Evolutionary conservation across 2,329 filamentous ascomycete genomes (phyloP), one percentile per base, ranked within the genome.

Genomic region (Fusarium sp.): DNA sequence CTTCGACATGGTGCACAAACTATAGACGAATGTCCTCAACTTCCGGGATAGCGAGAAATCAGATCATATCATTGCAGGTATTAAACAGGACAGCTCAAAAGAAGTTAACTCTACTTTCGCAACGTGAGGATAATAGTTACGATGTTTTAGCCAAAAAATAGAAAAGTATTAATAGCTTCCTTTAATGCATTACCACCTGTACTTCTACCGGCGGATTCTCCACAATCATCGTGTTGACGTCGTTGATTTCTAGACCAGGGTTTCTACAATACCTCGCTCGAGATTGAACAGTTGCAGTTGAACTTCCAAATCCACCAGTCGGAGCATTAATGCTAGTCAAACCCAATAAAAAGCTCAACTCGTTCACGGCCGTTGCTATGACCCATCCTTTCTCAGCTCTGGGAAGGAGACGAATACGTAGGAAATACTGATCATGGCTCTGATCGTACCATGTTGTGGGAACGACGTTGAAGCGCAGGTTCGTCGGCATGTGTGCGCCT

Each of bases 381-480:
- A 61, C 52, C 57, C 57, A 61, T 0, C 57, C 57, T 4, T 48
- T 57, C 32, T 57, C 41, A 3, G 51, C 52, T 11, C 52, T 14
- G 0, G 52, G 57, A 1, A 61, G 32, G 10, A 61, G 20, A 2
- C 57, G 52, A 22, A 57, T 29, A 0, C 51, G 52, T 1, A 61
- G 7, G 0, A 42, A 57, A 2, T 61, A 57, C 18, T 0, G 7
- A 1, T 61, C 10, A 9, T 34, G 51, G 4, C 56, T 57, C 22
- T 61, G 32, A 7, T 61, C 51, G 3, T 57, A n/a, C 0, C 40
- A 57, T 0, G 49, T 60, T 0, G 49, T 60, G 1, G 57, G 41
- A 2, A 56, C 30, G n/a, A 60, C 57, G 10, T 60, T 56, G 20
- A 60, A 56, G 7, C 57, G 57, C 1, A 60, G 4, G 20, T 60